Percentiles rank a stretch among this genome's conserved stretches.
Conservation (phyloP, 495 filamentous ascomycete species). For the Chaetomium cochliodes region DNA sequence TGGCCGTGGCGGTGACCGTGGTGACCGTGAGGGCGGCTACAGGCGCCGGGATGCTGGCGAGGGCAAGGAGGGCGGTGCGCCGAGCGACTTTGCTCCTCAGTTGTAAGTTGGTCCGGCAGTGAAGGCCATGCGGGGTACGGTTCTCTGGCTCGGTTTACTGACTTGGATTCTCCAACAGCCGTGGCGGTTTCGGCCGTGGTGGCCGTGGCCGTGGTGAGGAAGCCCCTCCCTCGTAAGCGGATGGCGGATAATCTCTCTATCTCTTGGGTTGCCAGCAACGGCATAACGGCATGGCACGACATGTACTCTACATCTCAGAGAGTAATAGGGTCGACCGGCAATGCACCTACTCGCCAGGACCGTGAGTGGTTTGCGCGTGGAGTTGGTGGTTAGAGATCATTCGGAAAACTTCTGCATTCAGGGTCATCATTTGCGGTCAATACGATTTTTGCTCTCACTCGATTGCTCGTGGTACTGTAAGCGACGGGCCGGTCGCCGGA, state of each 20-base stretch:
- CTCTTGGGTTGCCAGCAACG: conserved; percentile 37
- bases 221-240: conserved; percentile 64
- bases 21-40: conserved; percentile 91
- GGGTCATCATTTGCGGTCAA: conserved; percentile 41
- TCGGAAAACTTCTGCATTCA: conserved; percentile 44
- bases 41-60: conserved; percentile 81
- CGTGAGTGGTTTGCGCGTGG: conserved; percentile 40
- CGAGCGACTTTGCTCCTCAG: conserved; percentile 89
- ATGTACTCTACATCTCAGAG: conserved; percentile 50
- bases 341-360: conserved; percentile 37
- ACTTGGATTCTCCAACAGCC: conserved; percentile 51
- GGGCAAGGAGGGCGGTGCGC: conserved; percentile 92
- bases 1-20: conserved; percentile 66
- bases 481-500: conserved; percentile 21
- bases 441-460: conserved; percentile 34
- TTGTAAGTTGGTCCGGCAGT: conserved; percentile 58
- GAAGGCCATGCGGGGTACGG: neutral
- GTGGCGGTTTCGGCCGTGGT: conserved; percentile 91
- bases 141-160: conserved; percentile 21
- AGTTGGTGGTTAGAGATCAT: conserved; percentile 45
- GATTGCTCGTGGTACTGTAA: conserved; percentile 22
- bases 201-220: conserved; percentile 63
- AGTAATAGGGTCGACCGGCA: conserved; percentile 37
- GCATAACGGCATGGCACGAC: conserved; percentile 47
- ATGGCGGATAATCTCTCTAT: conserved; percentile 35